Evolutionary conservation across 441 rosid genomes (phyloP).

Genomic region (Iberis amara): DNA sequence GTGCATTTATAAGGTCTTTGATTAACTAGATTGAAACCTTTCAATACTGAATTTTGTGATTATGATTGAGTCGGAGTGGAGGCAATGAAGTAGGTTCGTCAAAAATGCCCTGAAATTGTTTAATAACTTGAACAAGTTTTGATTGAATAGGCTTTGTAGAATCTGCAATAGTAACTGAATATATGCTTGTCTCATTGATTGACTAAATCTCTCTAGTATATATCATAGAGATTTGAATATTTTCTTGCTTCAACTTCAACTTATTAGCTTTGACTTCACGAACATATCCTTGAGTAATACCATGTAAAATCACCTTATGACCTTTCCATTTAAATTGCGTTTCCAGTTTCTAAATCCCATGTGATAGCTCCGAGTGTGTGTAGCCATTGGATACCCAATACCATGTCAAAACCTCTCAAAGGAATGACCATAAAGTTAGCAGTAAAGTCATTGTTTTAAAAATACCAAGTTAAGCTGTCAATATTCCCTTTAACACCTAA

Average conservation of each 20-base stretch:
- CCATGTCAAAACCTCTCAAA: not conserved
- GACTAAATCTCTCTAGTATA: not conserved
- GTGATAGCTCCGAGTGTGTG: fast-evolving
- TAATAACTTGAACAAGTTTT: too few species aligned
- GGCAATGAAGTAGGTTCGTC: not conserved
- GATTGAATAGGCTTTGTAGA: too few species aligned
- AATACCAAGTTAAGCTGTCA: too few species aligned
- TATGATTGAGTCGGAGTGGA: not conserved
- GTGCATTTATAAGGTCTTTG: not conserved
- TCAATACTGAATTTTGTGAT: not conserved
- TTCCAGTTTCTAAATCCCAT: not conserved
- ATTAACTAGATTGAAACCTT: not conserved
- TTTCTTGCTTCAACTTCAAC: not conserved
- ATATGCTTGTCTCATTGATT: too few species aligned
- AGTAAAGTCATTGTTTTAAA: too few species aligned
- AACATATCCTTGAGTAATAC: not conserved
- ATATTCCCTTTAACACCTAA: not conserved
- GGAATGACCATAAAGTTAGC: not conserved
- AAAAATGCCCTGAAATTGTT: not conserved
- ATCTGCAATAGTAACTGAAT: too few species aligned
- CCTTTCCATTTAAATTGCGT: not conserved
- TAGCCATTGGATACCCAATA: not conserved
- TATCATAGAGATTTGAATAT: too few species aligned
- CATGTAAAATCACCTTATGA: fast-evolving
- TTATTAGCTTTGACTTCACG: not conserved